phyloP scores from a whole-genome alignment of 2,329 filamentous ascomycete species.

The Whalleya microplaca region DNA sequence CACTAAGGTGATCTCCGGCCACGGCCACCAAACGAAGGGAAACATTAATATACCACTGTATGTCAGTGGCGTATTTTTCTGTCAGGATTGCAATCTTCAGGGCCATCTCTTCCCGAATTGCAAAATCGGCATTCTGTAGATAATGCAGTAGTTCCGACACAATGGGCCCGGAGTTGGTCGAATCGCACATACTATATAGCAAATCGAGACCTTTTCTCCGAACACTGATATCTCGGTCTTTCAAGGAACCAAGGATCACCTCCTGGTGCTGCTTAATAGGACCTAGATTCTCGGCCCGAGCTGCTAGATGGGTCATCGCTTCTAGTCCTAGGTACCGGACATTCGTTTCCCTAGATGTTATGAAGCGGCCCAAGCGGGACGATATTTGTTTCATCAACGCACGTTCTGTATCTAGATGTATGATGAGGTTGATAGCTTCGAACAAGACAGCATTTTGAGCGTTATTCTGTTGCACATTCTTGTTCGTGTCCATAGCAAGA shows the following conservation, averaged over 20 bases:
- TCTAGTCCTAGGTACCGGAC: constrained; percentile 94
- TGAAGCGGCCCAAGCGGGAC: constrained; percentile 87
- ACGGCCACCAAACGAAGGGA: constrained; percentile 92
- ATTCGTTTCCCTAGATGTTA: constrained; percentile 95
- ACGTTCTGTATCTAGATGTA: constrained; percentile 94
- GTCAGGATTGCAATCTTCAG: constrained; percentile 98
- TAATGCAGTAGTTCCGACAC: constrained; percentile 93
- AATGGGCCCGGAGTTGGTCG: constrained; percentile 89
- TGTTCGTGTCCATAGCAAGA: constrained; percentile 87
- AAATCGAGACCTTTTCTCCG: constrained; percentile 93
- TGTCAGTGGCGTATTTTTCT: constrained; percentile 97
- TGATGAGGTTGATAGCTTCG: constrained; percentile 97
- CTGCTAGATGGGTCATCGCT: constrained; percentile 97
- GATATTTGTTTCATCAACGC: constrained; percentile 97
- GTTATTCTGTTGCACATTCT: constrained; percentile 99
- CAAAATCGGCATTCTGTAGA: constrained; percentile 94
- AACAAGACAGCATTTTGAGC: constrained; percentile 97
- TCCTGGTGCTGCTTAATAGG: constrained; percentile 98
- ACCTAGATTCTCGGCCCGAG: constrained; percentile 88
- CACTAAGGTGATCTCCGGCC: constrained; percentile 97
- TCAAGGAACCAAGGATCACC: constrained; percentile 90
- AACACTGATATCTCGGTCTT: constrained; percentile 96
- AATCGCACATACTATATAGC: constrained; percentile 99
- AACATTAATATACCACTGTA: constrained; percentile 99
- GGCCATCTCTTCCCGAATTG: constrained; percentile 98